phyloP scores from a whole-genome alignment of 768 basidiomycete genomes.

The Kondoa subrosea region DNA sequence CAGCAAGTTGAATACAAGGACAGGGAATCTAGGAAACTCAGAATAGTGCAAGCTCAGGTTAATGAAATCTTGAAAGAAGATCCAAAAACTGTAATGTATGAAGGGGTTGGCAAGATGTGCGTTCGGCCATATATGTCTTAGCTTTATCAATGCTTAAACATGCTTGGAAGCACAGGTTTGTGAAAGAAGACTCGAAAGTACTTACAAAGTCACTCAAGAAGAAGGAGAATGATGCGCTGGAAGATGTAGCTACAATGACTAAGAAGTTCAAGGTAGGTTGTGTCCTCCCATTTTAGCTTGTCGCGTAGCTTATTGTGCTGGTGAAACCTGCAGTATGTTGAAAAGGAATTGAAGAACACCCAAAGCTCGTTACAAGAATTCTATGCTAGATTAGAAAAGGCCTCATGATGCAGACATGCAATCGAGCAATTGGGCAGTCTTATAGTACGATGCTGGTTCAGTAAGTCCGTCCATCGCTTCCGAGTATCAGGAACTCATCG shows the following conservation, averaged over 20 bases:
- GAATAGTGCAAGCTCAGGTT: background rate
- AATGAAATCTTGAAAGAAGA: background rate
- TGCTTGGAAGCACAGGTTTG: background rate
- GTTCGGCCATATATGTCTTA: background rate
- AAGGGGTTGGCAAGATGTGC: background rate
- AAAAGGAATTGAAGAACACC: background rate
- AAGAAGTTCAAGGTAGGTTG: background rate
- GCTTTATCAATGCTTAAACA: background rate
- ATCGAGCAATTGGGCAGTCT: no score
- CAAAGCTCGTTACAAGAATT: background rate
- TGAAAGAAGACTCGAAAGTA: background rate
- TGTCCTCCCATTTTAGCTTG: background rate
- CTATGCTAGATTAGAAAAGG: background rate
- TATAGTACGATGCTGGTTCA: no score
- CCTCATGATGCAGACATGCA: background rate
- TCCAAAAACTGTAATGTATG: background rate
- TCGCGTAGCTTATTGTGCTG: background rate
- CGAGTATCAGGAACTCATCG: no score
- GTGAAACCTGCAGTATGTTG: background rate
- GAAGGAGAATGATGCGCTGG: background rate
- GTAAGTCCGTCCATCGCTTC: no score
- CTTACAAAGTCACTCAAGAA: background rate
- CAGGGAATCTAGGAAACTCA: background rate
- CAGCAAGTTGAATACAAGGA: background rate
- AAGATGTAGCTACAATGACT: background rate